A percentile compares a stretch with the other conserved stretches of the same genome.
Evolutionary conservation across 1,139 yeast species (phyloP).

Genomic region (Taphrina pruni): DNA sequence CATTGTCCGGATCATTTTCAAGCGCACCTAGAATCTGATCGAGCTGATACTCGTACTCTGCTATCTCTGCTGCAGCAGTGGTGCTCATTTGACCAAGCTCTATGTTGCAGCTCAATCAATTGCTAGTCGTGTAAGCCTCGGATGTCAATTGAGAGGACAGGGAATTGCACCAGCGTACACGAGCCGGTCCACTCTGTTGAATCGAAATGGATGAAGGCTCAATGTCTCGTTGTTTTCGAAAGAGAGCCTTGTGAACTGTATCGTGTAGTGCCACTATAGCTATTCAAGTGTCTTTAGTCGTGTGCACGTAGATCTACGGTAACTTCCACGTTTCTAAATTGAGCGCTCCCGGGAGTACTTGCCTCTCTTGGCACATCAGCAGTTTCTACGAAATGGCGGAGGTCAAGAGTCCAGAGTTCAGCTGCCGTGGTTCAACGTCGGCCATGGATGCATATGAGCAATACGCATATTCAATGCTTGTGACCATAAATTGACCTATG

Average conservation of each 20-base stretch:
- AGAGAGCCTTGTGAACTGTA: too few species aligned
- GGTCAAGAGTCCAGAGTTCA: too few species aligned
- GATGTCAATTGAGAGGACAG: not conserved
- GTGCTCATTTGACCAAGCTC: slow-evolving; percentile 9
- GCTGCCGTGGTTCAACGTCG: too few species aligned
- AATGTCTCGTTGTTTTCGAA: too few species aligned
- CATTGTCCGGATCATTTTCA: slow-evolving; percentile 50
- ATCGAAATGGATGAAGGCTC: too few species aligned
- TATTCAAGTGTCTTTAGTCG: not conserved
- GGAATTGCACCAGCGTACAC: not conserved
- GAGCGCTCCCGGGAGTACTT: not conserved
- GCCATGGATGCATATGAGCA: not conserved
- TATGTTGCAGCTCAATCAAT: not conserved
- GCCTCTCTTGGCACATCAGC: too few species aligned
- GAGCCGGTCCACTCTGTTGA: not conserved
- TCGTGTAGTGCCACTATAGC: not conserved
- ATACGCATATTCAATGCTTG: too few species aligned
- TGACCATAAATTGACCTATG: too few species aligned
- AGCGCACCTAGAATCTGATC: slow-evolving; percentile 50
- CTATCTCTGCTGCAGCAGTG: slow-evolving; percentile 48
- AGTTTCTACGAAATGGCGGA: too few species aligned
- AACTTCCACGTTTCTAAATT: too few species aligned
- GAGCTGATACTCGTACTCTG: slow-evolving; percentile 52
- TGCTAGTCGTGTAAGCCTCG: slow-evolving; percentile 5
- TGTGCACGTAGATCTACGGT: too few species aligned